These are phyloP conservation scores for Pezicula radicicola DNA, from an alignment of 2,329 filamentous ascomycete species.

Conservation along the genomic window DNA sequence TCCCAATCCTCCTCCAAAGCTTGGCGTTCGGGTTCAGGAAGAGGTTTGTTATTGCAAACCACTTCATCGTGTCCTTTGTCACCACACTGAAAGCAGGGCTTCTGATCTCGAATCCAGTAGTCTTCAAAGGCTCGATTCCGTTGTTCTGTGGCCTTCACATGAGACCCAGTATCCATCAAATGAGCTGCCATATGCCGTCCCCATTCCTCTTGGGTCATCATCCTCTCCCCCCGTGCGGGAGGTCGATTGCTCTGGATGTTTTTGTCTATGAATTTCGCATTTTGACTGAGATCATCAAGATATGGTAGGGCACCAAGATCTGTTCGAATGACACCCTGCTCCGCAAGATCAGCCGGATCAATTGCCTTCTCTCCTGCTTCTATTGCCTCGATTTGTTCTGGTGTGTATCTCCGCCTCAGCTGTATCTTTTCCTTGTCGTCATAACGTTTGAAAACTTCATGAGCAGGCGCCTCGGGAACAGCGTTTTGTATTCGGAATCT, in stretches of 20 bases:
- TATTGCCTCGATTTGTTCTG: constrained; percentile 78
- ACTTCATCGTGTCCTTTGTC: background rate
- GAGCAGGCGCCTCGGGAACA: constrained; percentile 22
- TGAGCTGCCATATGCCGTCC: constrained; percentile 53
- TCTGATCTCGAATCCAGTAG: constrained; percentile 1
- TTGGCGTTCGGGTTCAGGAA: background rate
- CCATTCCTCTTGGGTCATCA: constrained; percentile 61
- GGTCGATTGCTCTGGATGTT: constrained; percentile 41
- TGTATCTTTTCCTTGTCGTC: constrained; percentile 60
- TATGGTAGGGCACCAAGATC: constrained; percentile 74
- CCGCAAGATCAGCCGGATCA: constrained; percentile 68
- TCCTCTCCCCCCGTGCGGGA: constrained; percentile 35
- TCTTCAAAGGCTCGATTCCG: constrained; percentile 6
- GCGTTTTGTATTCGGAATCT: constrained; percentile 36
- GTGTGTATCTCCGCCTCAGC: constrained; percentile 69
- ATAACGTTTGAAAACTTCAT: constrained; percentile 59
- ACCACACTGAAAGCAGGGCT: background rate
- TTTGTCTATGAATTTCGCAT: constrained; percentile 77
- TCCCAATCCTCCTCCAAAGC: background rate
- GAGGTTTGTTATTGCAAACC: background rate
- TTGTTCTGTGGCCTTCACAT: constrained; percentile 11
- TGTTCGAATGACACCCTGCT: constrained; percentile 67
- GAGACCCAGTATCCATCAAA: constrained; percentile 14
- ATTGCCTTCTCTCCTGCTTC: constrained; percentile 77
- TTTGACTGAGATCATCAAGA: constrained; percentile 76